Base-by-base conservation (phyloP, 2,329 filamentous ascomycete species). In the Chaetothyriales sp. region DNA sequence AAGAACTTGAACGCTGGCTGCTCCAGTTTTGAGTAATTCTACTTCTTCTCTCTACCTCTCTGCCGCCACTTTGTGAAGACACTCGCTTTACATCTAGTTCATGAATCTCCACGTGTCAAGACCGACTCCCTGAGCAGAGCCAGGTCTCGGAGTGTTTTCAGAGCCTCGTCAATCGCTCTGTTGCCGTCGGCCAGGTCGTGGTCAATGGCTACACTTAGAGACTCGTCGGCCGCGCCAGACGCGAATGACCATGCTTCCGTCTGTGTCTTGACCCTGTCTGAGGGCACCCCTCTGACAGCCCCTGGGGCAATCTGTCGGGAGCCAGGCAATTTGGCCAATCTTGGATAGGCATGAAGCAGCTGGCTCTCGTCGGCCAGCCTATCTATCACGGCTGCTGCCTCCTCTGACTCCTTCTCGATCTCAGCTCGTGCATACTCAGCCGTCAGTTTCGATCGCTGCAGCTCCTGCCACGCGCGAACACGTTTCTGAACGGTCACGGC, bases 361-460 rank as follows among this genome's bases (percentile, higher is more conserved):
- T 62, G 60, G 46, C 60, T 62, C 43, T 62, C 60, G 25, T 62
- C 58, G 44, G 55, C 51, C 18, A 61, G 54, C 37, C 55, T 48
- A 18, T 55, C 54, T 13, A 62, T 53, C 37, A 56, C 54, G 28
- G 55, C 53, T 22, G 51, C 45, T 4, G 53, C 53, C 6, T 20
- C 44, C 2, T 29, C 18, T 10, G 46, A 33, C 18, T 59, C 54
- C 19, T 46, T 52, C 7, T 49, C 37, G 7, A 55, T 37, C 33
- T 56, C 52, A 13, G 55, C 53, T 9, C 51, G 18, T 13, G 51
- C 22, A 43, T 57, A 51, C 20, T 13, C 15, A 47, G 28, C 20
- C 22, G 10, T 18, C 28, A 18, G 10, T 33, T 47, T 22, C 28
- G 46, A 28, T 18, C 25, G 46, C 8, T 47, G 28, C 20, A 7